A percentile compares a stretch with the other conserved stretches of the same genome.
These are phyloP conservation scores for Zymoseptoria pseudotritici DNA, from an alignment of 2,329 filamentous ascomycete genomes.

Conservation along the genomic window DNA sequence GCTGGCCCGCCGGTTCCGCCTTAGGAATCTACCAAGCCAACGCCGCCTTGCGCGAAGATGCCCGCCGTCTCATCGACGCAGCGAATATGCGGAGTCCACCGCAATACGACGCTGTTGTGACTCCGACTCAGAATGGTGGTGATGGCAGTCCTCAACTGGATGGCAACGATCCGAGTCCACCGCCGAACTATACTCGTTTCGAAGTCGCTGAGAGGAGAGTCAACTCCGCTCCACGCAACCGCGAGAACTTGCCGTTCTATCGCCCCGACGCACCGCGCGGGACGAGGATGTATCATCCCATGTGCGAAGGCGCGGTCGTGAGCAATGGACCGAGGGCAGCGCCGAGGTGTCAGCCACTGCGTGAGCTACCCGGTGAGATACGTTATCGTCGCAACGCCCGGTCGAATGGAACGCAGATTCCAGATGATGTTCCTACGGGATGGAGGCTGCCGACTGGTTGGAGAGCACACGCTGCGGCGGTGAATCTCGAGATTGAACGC, in stretches of 20 bases:
- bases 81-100: not conserved
- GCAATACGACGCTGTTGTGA: not conserved
- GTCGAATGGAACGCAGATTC: not conserved
- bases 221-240: not conserved
- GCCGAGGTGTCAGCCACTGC: not conserved
- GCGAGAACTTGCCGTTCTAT: not conserved
- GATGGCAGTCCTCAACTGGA: not conserved
- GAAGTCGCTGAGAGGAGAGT: not conserved
- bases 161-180: not conserved
- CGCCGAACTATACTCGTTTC: not conserved
- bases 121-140: not conserved
- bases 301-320: not conserved
- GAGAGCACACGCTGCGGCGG: not conserved
- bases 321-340: not conserved
- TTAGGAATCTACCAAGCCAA: not conserved
- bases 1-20: not conserved
- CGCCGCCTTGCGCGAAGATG: not conserved
- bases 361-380: not conserved
- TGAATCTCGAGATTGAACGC: not conserved
- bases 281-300: not conserved
- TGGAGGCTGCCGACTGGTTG: not conserved
- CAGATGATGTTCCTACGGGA: not conserved
- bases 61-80: not conserved
- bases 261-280: not conserved
- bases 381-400: not conserved